A percentile compares a stretch with the other conserved stretches of the same genome.
Conservation (phyloP, 1,139 yeast species). For the Protomyces macrosporus region DNA sequence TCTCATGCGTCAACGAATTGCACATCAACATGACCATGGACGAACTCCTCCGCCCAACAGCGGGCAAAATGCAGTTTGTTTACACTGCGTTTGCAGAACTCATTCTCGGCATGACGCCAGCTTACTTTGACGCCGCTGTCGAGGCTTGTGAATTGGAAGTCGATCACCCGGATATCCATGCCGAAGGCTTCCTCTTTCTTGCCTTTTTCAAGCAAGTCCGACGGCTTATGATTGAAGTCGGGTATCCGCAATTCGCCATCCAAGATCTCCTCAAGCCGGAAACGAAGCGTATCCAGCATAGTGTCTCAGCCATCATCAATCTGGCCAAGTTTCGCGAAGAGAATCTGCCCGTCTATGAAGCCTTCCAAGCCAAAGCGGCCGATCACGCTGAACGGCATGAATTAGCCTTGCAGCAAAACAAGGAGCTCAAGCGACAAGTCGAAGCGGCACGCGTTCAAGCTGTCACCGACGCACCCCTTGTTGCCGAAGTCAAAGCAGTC, state of each 20-base stretch:
- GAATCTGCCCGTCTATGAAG: constrained; percentile 63
- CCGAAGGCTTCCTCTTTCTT: constrained; percentile 26
- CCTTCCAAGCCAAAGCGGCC: constrained; percentile 54
- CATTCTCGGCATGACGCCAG: constrained; percentile 58
- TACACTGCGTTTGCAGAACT: constrained; percentile 68
- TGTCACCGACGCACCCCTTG: constrained; percentile 34
- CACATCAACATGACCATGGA: constrained; percentile 62
- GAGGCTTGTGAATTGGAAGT: constrained; percentile 31
- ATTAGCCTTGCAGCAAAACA: constrained; percentile 14
- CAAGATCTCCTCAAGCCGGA: constrained; percentile 71
- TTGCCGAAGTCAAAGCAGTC: constrained; percentile 50
- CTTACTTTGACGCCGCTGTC: constrained; percentile 41
- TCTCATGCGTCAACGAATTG: constrained; percentile 27
- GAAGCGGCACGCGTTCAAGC: constrained; percentile 36
- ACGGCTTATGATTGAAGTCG: constrained; percentile 47
- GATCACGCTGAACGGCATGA: constrained; percentile 30
- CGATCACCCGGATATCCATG: constrained; percentile 26
- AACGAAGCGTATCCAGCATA: constrained; percentile 54
- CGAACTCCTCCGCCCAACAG: constrained; percentile 58
- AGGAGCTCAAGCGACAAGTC: constrained; percentile 34
- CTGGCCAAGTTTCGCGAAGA: constrained; percentile 81
- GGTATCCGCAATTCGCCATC: constrained; percentile 69
- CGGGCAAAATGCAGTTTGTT: constrained; percentile 56
- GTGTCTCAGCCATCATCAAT: constrained; percentile 77
- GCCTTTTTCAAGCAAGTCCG: constrained; percentile 26